These are phyloP conservation scores for Pichia sp. DNA, from an alignment of 1,139 yeast species.

Conservation along the genomic window DNA sequence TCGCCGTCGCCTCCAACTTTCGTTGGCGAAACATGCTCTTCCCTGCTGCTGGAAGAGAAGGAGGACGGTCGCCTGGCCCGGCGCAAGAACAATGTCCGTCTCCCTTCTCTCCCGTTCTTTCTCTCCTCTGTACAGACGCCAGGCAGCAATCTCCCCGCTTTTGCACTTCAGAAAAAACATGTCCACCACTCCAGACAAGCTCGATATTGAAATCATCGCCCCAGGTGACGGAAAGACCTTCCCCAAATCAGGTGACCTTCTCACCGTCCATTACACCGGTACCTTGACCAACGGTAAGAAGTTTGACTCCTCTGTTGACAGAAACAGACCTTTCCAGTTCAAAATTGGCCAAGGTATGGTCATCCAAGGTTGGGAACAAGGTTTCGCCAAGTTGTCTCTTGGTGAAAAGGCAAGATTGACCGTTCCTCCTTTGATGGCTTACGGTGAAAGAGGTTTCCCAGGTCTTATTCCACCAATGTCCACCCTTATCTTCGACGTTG, in stretches of 20 bases:
- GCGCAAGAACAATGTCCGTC: not conserved
- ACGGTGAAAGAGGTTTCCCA: slow-evolving; percentile 93
- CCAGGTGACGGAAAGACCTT: slow-evolving; percentile 74
- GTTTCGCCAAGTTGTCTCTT: slow-evolving; percentile 82
- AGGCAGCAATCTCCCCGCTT: not conserved
- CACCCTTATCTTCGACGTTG: slow-evolving; percentile 88
- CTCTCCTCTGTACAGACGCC: not conserved
- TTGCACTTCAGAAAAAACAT: not conserved
- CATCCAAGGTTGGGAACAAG: slow-evolving; percentile 94
- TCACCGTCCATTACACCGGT: slow-evolving; percentile 93
- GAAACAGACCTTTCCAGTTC: slow-evolving; percentile 93
- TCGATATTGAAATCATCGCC: slow-evolving; percentile 30
- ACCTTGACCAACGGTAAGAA: slow-evolving; percentile 90
- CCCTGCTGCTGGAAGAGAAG: no score
- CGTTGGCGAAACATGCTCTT: no score
- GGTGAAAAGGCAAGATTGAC: slow-evolving; percentile 91
- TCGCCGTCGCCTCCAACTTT: no score
- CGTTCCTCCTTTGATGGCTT: slow-evolving; percentile 90
- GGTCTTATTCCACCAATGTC: slow-evolving; percentile 96
- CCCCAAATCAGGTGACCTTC: slow-evolving; percentile 83
- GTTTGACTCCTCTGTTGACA: slow-evolving; percentile 90
- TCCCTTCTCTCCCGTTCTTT: not conserved
- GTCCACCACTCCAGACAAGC: slow-evolving; percentile 20
- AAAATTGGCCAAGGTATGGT: slow-evolving; percentile 94
- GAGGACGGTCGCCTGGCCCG: not conserved